Conservation (phyloP, 2,329 filamentous ascomycete species). For the Sarocladiaceae sp. region DNA sequence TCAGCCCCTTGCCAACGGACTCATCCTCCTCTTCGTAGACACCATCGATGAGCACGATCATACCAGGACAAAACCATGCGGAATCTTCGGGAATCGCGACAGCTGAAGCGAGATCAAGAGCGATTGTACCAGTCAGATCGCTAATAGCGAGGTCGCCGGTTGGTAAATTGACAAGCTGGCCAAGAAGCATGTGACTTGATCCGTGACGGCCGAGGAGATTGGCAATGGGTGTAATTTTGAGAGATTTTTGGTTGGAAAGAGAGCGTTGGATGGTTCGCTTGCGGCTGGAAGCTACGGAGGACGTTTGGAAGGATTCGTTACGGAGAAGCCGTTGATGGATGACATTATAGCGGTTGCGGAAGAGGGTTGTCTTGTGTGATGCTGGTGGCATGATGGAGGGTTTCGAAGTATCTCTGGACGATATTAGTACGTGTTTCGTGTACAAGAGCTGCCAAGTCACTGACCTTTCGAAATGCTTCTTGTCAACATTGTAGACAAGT, state of each 20-base stretch:
- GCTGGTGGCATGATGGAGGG: constrained; percentile 72
- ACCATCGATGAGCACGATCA: constrained; percentile 92
- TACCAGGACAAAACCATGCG: constrained; percentile 90
- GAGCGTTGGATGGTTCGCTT: constrained; percentile 52
- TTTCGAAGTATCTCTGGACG: constrained; percentile 52
- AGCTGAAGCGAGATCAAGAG: constrained; percentile 76
- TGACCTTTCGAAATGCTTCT: constrained; percentile 86
- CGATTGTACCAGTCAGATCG: constrained; percentile 84
- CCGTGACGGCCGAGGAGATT: constrained; percentile 75
- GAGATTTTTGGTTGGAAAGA: constrained; percentile 60
- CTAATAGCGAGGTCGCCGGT: constrained; percentile 78
- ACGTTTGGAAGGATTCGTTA: constrained; percentile 88
- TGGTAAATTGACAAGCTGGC: constrained; percentile 75
- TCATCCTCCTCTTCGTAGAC: constrained; percentile 93
- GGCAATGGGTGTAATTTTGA: constrained; percentile 84
- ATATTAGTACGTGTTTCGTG: constrained; percentile 15
- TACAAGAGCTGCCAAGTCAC: constrained; percentile 10
- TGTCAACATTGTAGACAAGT: constrained; percentile 68
- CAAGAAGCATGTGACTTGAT: constrained; percentile 79
- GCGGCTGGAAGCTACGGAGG: constrained; percentile 62
- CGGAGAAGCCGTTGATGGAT: constrained; percentile 88
- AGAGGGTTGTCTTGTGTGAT: constrained; percentile 77
- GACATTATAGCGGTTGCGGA: constrained; percentile 86
- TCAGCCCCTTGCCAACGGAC: constrained; percentile 63
- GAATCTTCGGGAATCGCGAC: constrained; percentile 79